Evolutionary conservation across 495 filamentous ascomycete genomes (phyloP).

Genomic region (Rostrohypoxylon terebratum): DNA sequence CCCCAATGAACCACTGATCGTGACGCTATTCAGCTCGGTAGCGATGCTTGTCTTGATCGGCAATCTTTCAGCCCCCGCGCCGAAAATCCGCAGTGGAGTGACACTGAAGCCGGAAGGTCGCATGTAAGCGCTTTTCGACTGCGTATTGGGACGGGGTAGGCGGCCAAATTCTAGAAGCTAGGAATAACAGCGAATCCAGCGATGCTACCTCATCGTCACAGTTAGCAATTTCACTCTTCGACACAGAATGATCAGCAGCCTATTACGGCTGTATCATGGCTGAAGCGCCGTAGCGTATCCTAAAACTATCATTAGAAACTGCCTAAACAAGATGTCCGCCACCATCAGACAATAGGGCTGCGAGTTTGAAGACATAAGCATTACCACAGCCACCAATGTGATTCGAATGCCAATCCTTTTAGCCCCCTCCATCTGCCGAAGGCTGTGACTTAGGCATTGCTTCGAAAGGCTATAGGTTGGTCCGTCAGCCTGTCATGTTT

Average conservation of each 20-base stretch:
- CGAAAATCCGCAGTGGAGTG: not conserved
- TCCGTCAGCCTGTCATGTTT: not conserved
- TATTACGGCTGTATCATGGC: constrained; percentile 11
- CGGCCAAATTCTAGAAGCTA: constrained; percentile 12
- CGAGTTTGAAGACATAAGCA: not conserved
- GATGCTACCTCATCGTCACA: constrained; percentile 13
- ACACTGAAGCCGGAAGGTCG: constrained; percentile 14
- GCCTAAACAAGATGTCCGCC: constrained; percentile 1
- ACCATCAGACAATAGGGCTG: not conserved
- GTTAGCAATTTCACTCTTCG: constrained; percentile 3
- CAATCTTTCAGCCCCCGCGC: constrained; percentile 11
- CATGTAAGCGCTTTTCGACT: not conserved
- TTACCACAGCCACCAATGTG: not conserved
- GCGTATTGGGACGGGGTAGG: not conserved
- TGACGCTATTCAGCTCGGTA: constrained; percentile 6
- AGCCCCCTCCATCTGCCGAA: not conserved
- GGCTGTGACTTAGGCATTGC: not conserved
- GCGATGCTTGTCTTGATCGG: not conserved
- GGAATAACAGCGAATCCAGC: constrained; percentile 11
- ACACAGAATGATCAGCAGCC: not conserved
- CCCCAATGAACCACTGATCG: not conserved
- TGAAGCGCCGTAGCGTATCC: not conserved
- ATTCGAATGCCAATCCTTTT: constrained; percentile 4
- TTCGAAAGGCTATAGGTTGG: not conserved
- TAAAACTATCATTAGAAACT: constrained; percentile 7